phyloP scores from a whole-genome alignment of 805 yeast genomes.

The Starmerella floris region DNA sequence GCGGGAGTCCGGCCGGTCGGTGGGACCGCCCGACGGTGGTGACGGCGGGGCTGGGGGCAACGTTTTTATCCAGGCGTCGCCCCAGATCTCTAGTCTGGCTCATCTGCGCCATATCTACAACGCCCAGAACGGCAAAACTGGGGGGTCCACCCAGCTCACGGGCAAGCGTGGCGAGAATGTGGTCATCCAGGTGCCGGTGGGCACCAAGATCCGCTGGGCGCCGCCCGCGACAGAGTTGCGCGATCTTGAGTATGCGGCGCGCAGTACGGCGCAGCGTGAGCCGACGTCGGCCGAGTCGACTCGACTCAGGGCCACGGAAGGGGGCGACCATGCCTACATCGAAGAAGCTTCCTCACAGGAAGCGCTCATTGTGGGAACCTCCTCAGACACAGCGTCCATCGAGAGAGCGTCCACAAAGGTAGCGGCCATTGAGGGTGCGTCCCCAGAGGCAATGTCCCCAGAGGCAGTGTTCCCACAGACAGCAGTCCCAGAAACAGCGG shows the following conservation, averaged over 20 bases:
- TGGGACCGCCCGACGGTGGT: slow-evolving; percentile 98
- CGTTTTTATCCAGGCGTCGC: slow-evolving; percentile 68
- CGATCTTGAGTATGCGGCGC: slow-evolving; percentile 8
- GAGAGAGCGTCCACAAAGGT: not conserved
- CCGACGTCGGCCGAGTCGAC: not conserved
- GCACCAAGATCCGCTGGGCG: slow-evolving; percentile 69
- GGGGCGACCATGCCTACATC: not conserved
- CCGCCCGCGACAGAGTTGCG: slow-evolving; percentile 16
- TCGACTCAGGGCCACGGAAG: too few species aligned
- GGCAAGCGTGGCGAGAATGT: slow-evolving; percentile 77
- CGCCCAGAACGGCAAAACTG: slow-evolving; percentile 61
- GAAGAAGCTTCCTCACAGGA: not conserved
- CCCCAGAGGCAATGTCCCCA: too few species aligned
- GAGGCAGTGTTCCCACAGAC: too few species aligned
- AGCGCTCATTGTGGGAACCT: not conserved
- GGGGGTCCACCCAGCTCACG: slow-evolving; percentile 64
- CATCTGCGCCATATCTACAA: slow-evolving; percentile 50
- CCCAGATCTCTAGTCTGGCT: slow-evolving; percentile 58
- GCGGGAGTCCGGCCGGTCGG: slow-evolving; percentile 69
- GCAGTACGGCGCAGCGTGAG: slow-evolving; percentile 2
- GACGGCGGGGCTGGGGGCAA: slow-evolving; percentile 94
- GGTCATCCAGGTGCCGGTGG: slow-evolving; percentile 77
- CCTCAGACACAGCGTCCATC: not conserved
- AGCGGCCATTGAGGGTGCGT: not conserved
- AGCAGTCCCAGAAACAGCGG: too few species aligned